phyloP scores from a whole-genome alignment of 352 stramenopile genomes.

The Paralagenidium karlingii region DNA sequence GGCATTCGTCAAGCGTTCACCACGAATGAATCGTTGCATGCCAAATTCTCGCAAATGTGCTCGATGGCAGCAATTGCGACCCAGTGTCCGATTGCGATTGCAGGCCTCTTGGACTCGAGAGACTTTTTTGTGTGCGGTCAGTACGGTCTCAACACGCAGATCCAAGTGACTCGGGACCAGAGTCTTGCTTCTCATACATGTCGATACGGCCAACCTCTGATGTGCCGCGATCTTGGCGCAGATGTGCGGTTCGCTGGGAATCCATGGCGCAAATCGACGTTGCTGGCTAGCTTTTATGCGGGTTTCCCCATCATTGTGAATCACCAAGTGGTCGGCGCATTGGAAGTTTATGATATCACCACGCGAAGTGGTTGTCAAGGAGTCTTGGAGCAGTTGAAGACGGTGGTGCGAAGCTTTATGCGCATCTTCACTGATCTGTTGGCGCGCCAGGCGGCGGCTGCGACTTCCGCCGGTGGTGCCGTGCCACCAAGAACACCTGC shows the following conservation, averaged over 20 bases:
- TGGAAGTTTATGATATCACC: slow-evolving; percentile 55
- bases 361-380: slow-evolving; percentile 43
- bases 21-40: no score
- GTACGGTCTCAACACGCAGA: slow-evolving; percentile 18
- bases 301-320: slow-evolving; percentile 68
- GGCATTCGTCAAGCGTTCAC: slow-evolving; percentile 24
- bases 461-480: slow-evolving; percentile 2
- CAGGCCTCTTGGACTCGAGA: slow-evolving; percentile 49
- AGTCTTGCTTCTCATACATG: slow-evolving; percentile 58
- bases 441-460: slow-evolving; percentile 13
- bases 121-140: slow-evolving; percentile 41
- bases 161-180: slow-evolving; percentile 23
- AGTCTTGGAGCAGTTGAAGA: slow-evolving; percentile 51
- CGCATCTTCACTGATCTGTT: slow-evolving; percentile 68
- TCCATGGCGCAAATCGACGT: slow-evolving; percentile 27
- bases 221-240: slow-evolving; percentile 44
- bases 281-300: slow-evolving; percentile 55
- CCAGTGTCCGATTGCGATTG: slow-evolving; percentile 42
- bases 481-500: no score
- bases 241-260: slow-evolving; percentile 64
- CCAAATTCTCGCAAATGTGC: slow-evolving; percentile 46
- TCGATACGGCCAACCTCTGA: slow-evolving; percentile 36
- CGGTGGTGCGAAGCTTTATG: slow-evolving; percentile 54
- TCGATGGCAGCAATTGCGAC: slow-evolving; percentile 69
- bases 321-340: slow-evolving; percentile 44